These are phyloP conservation scores for Penicillium sp. DNA, from an alignment of 2,329 filamentous ascomycete species.

Conservation along the genomic window DNA sequence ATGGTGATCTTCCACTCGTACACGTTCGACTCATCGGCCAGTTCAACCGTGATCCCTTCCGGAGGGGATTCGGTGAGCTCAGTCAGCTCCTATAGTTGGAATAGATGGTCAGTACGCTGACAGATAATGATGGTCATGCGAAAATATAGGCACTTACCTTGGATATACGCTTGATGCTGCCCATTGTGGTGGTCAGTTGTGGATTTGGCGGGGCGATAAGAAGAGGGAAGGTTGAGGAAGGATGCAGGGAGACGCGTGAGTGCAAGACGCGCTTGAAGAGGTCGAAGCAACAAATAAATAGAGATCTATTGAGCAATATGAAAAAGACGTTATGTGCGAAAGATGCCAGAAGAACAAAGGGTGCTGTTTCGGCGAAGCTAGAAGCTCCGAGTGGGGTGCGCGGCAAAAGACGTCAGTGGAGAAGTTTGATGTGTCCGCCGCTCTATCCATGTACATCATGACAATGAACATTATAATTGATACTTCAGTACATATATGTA, in stretches of 20 bases:
- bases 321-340: neutral
- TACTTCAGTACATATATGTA: too few relatives aligned
- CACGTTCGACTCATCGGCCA: slow-evolving; percentile 64
- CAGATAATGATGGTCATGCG: neutral
- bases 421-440: neutral
- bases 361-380: slow-evolving; percentile 7
- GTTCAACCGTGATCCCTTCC: slow-evolving; percentile 56
- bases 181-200: slow-evolving; percentile 31
- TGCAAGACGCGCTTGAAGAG: neutral
- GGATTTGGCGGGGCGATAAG: slow-evolving; percentile 14
- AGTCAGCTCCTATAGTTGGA: slow-evolving; percentile 54
- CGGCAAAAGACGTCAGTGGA: slow-evolving; percentile 23
- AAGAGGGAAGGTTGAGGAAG: slow-evolving; percentile 11
- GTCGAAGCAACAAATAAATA: neutral
- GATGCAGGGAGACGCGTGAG: neutral
- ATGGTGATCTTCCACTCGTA: slow-evolving; percentile 68
- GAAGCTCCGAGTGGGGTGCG: slow-evolving; percentile 17
- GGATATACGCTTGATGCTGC: slow-evolving; percentile 49
- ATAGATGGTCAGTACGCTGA: neutral
- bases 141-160: slow-evolving; percentile 35
- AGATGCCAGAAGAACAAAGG: neutral
- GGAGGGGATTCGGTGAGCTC: slow-evolving; percentile 59
- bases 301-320: neutral
- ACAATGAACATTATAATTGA: neutral
- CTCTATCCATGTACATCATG: neutral